Base-by-base conservation (phyloP, 192 early-diverging fungal species). In the Cetraspora pellucida region DNA sequence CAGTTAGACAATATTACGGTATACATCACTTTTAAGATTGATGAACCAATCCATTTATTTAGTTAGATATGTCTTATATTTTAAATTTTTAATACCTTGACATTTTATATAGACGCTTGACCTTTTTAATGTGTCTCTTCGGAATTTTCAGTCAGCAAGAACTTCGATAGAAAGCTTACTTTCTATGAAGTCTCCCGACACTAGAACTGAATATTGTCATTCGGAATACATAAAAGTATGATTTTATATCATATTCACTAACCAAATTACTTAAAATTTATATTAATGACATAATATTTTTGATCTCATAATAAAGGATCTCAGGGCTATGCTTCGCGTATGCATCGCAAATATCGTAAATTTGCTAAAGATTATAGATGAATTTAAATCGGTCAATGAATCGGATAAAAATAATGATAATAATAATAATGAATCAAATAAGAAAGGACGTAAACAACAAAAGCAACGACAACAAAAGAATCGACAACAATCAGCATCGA, bases 331-430 rank as follows among this genome's bases (percentile, higher is more conserved):
- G 74, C 17, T 66, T 7, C 74, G 74, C 8, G 74, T 76, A 55
- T 76, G 74, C 37, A 76, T 76, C 17, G 74, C 61, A 31, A 76
- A 76, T 54, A 66, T 66, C 30, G 31, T 65, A 16, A 49, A 28
- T 31, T n/a, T 76, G 31, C 74, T 66, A 31, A 76, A 65, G 61
- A 76, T 76, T 37, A 27, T 76, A 37, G 47, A 76, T 23, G 61
- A 64, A 25, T 25, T 10, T 46, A 58, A 64, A 75, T 30, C 52
- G 13, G 21, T n/a, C 4, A 14, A 6, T 71, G 37, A 72, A 37
- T 27, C 28, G 19, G 44, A 43, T 57, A 44, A 25, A 31, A 37
- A 13, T 17, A 5, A 54, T 43, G 28, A 54, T 37, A 43, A 14
- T 17, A 43, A 14, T 17, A 23, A 58, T n/a, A n/a, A 19, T 8